Base-by-base conservation (phyloP, 345 rosid species). In the Populus nigra region DNA sequence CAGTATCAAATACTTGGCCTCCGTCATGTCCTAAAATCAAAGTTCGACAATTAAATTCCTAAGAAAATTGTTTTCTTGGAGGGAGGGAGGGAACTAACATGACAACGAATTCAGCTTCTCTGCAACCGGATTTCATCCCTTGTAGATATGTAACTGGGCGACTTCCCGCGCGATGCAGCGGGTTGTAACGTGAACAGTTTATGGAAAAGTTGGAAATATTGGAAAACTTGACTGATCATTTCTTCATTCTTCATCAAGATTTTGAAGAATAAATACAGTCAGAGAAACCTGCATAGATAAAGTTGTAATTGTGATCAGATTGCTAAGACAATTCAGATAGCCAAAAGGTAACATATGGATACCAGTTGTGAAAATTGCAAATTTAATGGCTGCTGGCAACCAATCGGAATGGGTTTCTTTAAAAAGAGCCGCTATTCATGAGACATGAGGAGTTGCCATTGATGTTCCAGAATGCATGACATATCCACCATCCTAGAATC, bases 311-410 rank as follows among this genome's bases (percentile, higher is more conserved):
- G 57, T 5, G 57, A 50, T 6, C 57, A 50, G n/a, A 7, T 50
- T 50, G 0, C 0, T n/a, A 22, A 57, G 65, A 55, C 9, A 57
- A 31, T 57, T 12, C 50, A 36, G 31, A 7, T 5, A 49, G 25
- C 16, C 9, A 39, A n/a, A 38, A 31, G 33, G 2, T 25, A 33
- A 31, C 31, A 65, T 38, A 68, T 47, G 29, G 65, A 57, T 72
- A 90, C 90, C 90, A 11, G 93, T 89, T 65, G 97, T 90, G 39
- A 89, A 82, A 5, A 92, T 84, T 57, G 94, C 90, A 3, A 94
- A 92, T 74, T 85, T 85, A 62, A 90, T 80, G 11, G 90, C 89
- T 9, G 91, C 93, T 13, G 92, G 94, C n/a, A 92, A 89, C 94
- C 97, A 92, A 20, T 86, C 81, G 7, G 88, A 93, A 53, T 78